Conservation (phyloP, 2,329 filamentous ascomycete species). For the Zymoseptoria brevis region DNA sequence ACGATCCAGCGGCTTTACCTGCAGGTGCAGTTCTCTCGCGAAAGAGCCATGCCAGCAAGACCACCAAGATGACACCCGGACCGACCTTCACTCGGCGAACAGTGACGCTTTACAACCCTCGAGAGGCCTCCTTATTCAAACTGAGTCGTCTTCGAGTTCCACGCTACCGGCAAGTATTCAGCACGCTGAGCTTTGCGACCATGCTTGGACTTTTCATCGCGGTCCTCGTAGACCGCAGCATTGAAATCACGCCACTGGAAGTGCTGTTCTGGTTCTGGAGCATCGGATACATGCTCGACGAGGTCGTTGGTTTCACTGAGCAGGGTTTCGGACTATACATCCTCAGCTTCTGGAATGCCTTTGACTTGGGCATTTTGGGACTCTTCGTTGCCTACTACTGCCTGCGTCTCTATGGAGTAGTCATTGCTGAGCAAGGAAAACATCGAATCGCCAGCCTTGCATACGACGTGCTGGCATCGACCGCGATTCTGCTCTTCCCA, state of each 20-base stretch:
- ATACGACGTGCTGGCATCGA: slow-evolving; percentile 88
- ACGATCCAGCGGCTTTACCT: slow-evolving; percentile 22
- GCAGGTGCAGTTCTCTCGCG: slow-evolving; percentile 24
- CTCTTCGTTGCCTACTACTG: slow-evolving; percentile 84
- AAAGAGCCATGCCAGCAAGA: slow-evolving; percentile 20
- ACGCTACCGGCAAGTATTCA: slow-evolving; percentile 82
- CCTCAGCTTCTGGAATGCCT: slow-evolving; percentile 96
- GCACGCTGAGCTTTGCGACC: slow-evolving; percentile 77
- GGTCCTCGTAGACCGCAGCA: slow-evolving; percentile 67
- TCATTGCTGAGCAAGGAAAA: slow-evolving; percentile 63
- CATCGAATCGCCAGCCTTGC: slow-evolving; percentile 72
- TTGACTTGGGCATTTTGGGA: slow-evolving; percentile 82
- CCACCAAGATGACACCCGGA: slow-evolving; percentile 20
- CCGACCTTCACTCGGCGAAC: slow-evolving; percentile 52
- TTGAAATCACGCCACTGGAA: slow-evolving; percentile 75
- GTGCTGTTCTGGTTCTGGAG: slow-evolving; percentile 97
- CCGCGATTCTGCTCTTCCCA: slow-evolving; percentile 80
- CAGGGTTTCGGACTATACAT: slow-evolving; percentile 94
- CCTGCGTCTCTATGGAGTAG: slow-evolving; percentile 78
- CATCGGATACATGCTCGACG: slow-evolving; percentile 92
- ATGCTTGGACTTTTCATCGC: slow-evolving; percentile 79
- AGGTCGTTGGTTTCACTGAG: slow-evolving; percentile 92
- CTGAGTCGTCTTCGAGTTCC: slow-evolving; percentile 84
- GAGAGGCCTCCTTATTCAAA: slow-evolving; percentile 85
- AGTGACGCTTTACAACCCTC: slow-evolving; percentile 81